Base-by-base conservation (phyloP, 2,329 filamentous ascomycete genomes). In the Alternaria arborescens region DNA sequence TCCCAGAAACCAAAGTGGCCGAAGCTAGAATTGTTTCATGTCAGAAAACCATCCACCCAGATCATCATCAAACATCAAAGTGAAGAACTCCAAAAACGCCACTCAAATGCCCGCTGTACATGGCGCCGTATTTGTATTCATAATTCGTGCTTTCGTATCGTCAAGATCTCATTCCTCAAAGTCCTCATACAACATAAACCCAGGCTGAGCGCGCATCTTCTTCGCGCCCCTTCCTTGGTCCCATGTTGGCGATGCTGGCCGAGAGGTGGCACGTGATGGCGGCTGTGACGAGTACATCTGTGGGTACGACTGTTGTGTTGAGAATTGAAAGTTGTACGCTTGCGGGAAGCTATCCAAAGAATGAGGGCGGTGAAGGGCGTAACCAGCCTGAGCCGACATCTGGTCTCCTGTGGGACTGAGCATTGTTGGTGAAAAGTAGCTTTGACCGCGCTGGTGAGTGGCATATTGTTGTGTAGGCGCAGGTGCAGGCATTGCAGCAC, bases 231-330 rank as follows among this genome's bases (percentile, higher is more conserved):
- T 40, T 18, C 70, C 71, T 54, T 74, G 69, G 11, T 73, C 71
- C 71, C 71, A 75, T 2, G 68, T 67, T 20, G 72, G 72, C 12
- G 72, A 75, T 12, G 71, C 71, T 41, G 72, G 71, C 28, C 72
- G 60, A 43, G 66, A 69, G 8, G 65, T 60, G 36, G 61, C 61
- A 14, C 66, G 62, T n/a, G 72, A 75, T 16, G 61, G 67, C 8
- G 72, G 71, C 20, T 72, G 71, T 5, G 72, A 75, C 32, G 67
- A 65, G 41, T 69, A 73, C 10, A 64, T 52, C 34, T 71, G 66
- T n/a, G 68, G 57, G n/a, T 70, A 67, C n/a, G 65, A 58, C 18
- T 67, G 58, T 48, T 67, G 66, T 28, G 64, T 52, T 12, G 61
- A 32, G 50, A 61, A 64, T 18, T 64, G 46, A 55, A 69, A 73